phyloP scores from a whole-genome alignment of 164 flowering plant species.

The Vitis labrusca region DNA sequence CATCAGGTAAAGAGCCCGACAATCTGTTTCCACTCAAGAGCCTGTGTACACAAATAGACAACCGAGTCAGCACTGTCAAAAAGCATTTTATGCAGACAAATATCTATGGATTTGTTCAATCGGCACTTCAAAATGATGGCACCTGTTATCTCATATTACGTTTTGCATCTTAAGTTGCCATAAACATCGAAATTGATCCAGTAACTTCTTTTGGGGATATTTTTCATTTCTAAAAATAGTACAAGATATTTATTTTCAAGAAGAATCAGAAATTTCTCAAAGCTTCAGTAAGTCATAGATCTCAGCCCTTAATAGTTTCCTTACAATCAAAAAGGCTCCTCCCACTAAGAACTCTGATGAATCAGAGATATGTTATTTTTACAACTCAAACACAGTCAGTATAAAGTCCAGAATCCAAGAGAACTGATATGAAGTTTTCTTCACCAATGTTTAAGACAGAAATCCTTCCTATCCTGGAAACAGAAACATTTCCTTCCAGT shows the following conservation, averaged over 20 bases:
- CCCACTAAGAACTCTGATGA: background rate
- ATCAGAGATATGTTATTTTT: background rate
- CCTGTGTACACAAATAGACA: constrained; percentile 34
- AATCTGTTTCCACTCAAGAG: constrained; percentile 75
- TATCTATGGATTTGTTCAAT: too few relatives aligned
- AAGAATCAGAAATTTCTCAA: background rate
- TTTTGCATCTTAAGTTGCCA: background rate
- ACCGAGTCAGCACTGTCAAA: background rate
- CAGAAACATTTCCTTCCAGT: background rate
- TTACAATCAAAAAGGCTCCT: background rate
- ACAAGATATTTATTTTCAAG: background rate
- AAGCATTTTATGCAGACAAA: background rate
- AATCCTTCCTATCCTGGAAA: too few relatives aligned
- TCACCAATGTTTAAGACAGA: background rate
- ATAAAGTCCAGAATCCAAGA: background rate
- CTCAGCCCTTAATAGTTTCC: background rate
- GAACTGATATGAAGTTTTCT: background rate
- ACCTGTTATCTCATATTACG: background rate
- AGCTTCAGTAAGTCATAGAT: background rate
- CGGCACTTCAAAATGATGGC: background rate
- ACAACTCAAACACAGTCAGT: background rate
- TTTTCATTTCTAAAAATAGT: background rate
- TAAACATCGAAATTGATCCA: background rate
- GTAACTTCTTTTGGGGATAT: background rate
- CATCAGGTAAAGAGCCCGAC: constrained; percentile 69